These are phyloP conservation scores for Penicillium cosmopolitanum DNA, from an alignment of 495 filamentous ascomycete genomes.

Conservation along the genomic window DNA sequence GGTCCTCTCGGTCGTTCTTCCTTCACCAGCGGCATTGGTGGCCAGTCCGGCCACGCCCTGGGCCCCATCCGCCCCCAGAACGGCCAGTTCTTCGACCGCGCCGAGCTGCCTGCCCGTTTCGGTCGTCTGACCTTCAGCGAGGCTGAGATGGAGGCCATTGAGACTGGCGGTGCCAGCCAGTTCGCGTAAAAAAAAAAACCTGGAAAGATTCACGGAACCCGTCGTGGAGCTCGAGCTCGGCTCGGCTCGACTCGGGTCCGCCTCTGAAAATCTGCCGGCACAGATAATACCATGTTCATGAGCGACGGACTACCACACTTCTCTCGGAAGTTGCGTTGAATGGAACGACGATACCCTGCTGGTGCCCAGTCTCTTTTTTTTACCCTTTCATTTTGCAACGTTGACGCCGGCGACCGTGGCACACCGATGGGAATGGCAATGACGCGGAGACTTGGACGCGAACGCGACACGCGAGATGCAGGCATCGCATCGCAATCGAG, in stretches of 20 bases:
- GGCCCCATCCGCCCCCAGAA: slow-evolving; percentile 69
- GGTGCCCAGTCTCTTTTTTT: slow-evolving; percentile 9
- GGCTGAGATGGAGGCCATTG: slow-evolving; percentile 92
- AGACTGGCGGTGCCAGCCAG: slow-evolving; percentile 84
- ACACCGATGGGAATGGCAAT: neutral
- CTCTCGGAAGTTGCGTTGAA: slow-evolving; percentile 23
- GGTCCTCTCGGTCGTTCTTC: slow-evolving; percentile 68
- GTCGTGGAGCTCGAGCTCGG: neutral
- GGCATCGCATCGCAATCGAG: neutral
- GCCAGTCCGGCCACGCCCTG: slow-evolving; percentile 64
- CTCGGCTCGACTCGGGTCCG: slow-evolving; percentile 2
- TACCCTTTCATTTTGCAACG: slow-evolving; percentile 3
- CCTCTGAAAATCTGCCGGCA: slow-evolving; percentile 18
- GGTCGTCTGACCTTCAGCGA: slow-evolving; percentile 69
- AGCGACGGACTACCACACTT: slow-evolving; percentile 29
- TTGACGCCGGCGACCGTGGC: slow-evolving; percentile 15
- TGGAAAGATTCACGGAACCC: neutral
- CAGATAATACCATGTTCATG: slow-evolving; percentile 23
- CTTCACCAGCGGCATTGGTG: slow-evolving; percentile 62
- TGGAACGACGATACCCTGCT: slow-evolving; percentile 11
- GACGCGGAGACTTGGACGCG: slow-evolving; percentile 1
- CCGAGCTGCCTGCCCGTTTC: slow-evolving; percentile 83
- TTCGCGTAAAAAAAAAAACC: slow-evolving; percentile 44
- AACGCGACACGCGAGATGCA: neutral
- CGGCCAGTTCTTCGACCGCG: slow-evolving; percentile 86